Evolutionary conservation across 805 yeast species (phyloP).

Genomic region (Nakazawaea ernobii): DNA sequence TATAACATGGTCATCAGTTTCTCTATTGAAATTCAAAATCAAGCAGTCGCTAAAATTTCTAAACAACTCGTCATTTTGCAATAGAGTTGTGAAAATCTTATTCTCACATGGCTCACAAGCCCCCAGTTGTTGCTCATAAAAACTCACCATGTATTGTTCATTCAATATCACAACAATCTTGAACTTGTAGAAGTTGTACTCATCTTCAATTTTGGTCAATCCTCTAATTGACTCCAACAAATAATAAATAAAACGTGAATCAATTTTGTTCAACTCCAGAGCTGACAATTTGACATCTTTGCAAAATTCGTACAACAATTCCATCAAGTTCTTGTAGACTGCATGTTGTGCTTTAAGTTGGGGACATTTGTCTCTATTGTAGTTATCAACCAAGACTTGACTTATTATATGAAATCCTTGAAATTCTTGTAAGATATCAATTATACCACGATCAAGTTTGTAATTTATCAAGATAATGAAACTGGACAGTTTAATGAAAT

Average conservation of each 20-base stretch:
- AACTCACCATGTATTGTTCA: slow-evolving; percentile 79
- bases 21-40: slow-evolving; percentile 73
- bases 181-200: slow-evolving; percentile 61
- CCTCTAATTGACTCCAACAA: slow-evolving; percentile 39
- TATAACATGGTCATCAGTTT: slow-evolving; percentile 53
- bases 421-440: slow-evolving; percentile 43
- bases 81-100: slow-evolving; percentile 52
- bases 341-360: slow-evolving; percentile 3
- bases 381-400: slow-evolving; percentile 21
- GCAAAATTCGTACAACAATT: slow-evolving; percentile 50
- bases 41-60: slow-evolving; percentile 61
- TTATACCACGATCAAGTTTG: slow-evolving; percentile 20
- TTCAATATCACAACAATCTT: slow-evolving; percentile 69
- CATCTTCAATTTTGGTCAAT: slow-evolving; percentile 43
- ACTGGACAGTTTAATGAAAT: slow-evolving; percentile 25
- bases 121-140: slow-evolving; percentile 21
- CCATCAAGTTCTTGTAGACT: slow-evolving; percentile 32
- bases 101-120: slow-evolving; percentile 24
- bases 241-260: slow-evolving; percentile 39
- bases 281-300: slow-evolving; percentile 38
- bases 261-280: slow-evolving; percentile 36
- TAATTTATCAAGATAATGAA: slow-evolving; percentile 24
- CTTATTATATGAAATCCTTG: slow-evolving; percentile 43
- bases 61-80: slow-evolving; percentile 35
- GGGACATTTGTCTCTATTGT: slow-evolving; percentile 8